Conservation (phyloP, 139 green algal genomes). For the Marvania coccoides region DNA sequence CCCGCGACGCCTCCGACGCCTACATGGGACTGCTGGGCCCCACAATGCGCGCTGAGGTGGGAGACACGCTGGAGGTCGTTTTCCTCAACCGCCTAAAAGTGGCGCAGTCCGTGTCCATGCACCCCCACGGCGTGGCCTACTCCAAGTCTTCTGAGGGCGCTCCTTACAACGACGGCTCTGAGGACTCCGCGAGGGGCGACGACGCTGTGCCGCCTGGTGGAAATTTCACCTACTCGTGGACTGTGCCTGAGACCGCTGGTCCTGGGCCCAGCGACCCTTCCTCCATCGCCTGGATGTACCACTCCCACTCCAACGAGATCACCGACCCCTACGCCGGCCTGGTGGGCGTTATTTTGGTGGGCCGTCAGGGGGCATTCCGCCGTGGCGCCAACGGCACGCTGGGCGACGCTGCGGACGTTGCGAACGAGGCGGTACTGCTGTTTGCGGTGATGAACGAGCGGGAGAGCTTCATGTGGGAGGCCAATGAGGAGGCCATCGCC, state of each 20-base stretch:
- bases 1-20: slow-evolving; percentile 13
- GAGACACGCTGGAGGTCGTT: slow-evolving; percentile 31
- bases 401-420: not conserved
- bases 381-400: not conserved
- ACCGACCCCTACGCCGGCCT: slow-evolving; percentile 55
- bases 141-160: slow-evolving; percentile 54
- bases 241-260: slow-evolving; percentile 48
- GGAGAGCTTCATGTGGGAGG: slow-evolving; percentile 9
- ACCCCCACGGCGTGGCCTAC: slow-evolving; percentile 68
- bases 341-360: slow-evolving; percentile 52
- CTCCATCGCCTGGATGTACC: slow-evolving; percentile 64
- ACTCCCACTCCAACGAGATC: slow-evolving; percentile 35
- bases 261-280: slow-evolving; percentile 48
- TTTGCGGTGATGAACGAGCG: slow-evolving; percentile 38
- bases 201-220: slow-evolving; percentile 6
- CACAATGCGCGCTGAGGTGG: slow-evolving; percentile 47
- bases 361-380: slow-evolving; percentile 1
- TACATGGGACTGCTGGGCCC: slow-evolving; percentile 64
- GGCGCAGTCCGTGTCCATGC: slow-evolving; percentile 28
- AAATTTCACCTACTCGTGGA: slow-evolving; percentile 41
- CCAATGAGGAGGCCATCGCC: slow-evolving; percentile 19
- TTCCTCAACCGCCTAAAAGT: not conserved
- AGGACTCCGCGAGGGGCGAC: slow-evolving; percentile 14
- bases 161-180: slow-evolving; percentile 53
- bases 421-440: slow-evolving; percentile 33